These are phyloP conservation scores for Sugiyamaella mastotermitis DNA, from an alignment of 805 yeast species.

Conservation along the genomic window DNA sequence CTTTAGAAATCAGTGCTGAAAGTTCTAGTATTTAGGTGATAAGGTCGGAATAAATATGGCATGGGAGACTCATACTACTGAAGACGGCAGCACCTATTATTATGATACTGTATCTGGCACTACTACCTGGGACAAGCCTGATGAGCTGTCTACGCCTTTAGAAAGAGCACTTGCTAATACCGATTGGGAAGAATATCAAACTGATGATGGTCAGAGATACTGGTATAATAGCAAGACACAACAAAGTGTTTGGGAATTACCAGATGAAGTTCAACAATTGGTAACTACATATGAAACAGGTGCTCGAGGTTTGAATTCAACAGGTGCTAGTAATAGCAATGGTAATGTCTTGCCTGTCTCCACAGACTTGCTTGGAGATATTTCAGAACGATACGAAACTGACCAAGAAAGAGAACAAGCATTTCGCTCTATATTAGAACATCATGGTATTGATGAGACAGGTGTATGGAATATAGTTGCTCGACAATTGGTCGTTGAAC, in stretches of 20 bases:
- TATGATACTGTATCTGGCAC: slow-evolving; percentile 58
- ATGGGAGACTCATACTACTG: slow-evolving; percentile 65
- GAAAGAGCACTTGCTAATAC: slow-evolving; percentile 43
- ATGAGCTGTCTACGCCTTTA: slow-evolving; percentile 34
- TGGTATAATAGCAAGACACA: slow-evolving; percentile 61
- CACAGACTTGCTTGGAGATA: no score
- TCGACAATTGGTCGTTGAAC: slow-evolving; percentile 48
- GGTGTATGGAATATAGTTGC: not conserved
- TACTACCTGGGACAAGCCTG: slow-evolving; percentile 81
- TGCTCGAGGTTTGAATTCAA: no score
- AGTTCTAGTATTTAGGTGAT: no score
- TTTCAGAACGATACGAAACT: no score
- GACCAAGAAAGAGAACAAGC: no score
- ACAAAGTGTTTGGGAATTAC: slow-evolving; percentile 78
- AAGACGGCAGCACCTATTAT: slow-evolving; percentile 65
- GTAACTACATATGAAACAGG: no score
- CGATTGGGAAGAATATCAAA: slow-evolving; percentile 47
- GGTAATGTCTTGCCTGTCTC: no score
- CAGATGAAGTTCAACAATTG: slow-evolving; percentile 40
- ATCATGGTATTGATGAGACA: no score
- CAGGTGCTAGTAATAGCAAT: no score
- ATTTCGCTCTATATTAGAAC: no score
- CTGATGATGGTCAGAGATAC: slow-evolving; percentile 57
- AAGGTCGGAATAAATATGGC: slow-evolving; percentile 15
- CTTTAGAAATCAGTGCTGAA: no score